Percentiles rank a stretch among this genome's conserved stretches.
phyloP scores from a whole-genome alignment of 2,329 filamentous ascomycete species.

The Didymella exigua region DNA sequence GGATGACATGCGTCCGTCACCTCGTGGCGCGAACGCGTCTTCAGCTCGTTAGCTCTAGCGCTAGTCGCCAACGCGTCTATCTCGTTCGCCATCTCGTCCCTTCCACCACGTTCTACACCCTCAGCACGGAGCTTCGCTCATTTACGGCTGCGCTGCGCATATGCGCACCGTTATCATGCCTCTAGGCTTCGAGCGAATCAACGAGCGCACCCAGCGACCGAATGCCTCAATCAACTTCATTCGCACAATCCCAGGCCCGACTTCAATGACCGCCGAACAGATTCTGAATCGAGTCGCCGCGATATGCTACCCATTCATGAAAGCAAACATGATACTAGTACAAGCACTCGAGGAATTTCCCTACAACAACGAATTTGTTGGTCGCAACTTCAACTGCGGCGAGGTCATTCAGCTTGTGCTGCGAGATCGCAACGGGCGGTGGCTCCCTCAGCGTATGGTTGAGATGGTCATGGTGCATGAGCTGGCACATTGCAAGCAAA shows the following conservation, averaged over 20 bases:
- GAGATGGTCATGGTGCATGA: constrained; percentile 98
- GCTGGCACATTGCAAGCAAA: constrained; percentile 84
- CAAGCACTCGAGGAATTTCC: constrained; percentile 76
- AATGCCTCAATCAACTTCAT: constrained; percentile 85
- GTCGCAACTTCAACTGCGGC: constrained; percentile 88
- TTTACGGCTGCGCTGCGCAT: neutral
- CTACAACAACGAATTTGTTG: constrained; percentile 80
- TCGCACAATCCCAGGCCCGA: constrained; percentile 71
- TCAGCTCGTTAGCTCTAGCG: constrained; percentile 10
- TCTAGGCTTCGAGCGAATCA: constrained; percentile 77
- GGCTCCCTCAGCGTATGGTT: constrained; percentile 82
- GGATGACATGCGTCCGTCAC: neutral
- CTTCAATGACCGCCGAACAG: constrained; percentile 36
- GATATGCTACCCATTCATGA: constrained; percentile 71
- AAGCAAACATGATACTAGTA: constrained; percentile 53
- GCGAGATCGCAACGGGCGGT: constrained; percentile 66
- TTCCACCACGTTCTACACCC: neutral
- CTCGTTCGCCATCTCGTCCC: neutral
- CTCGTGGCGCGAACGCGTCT: neutral
- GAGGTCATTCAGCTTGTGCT: constrained; percentile 87
- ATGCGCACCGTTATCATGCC: constrained; percentile 63
- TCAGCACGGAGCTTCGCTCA: neutral
- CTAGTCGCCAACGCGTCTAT: neutral
- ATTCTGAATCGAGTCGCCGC: constrained; percentile 58
- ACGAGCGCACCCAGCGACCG: constrained; percentile 74